Evolutionary conservation across 2,329 filamentous ascomycete species (phyloP).

Genomic region (Ophiobolus disseminans): DNA sequence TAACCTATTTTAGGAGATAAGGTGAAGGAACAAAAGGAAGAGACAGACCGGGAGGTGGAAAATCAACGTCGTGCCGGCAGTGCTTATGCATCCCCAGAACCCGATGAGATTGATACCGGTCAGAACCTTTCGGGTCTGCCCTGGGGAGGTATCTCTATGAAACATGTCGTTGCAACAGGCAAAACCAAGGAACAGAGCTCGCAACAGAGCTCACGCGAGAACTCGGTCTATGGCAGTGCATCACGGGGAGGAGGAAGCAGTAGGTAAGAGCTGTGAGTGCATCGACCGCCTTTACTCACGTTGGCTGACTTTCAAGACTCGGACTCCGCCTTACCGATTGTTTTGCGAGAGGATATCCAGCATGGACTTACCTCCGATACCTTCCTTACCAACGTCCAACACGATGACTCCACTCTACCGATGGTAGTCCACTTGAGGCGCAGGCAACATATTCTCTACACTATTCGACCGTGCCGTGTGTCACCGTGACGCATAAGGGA

Average conservation of each 20-base stretch:
- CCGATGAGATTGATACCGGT: slow-evolving; percentile 61
- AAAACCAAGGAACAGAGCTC: slow-evolving; percentile 55
- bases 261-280: slow-evolving; percentile 48
- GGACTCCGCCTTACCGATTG: slow-evolving; percentile 50
- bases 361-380: slow-evolving; percentile 31
- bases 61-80: slow-evolving; percentile 70
- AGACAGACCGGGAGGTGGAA: slow-evolving; percentile 66
- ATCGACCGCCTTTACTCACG: slow-evolving; percentile 19
- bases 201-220: slow-evolving; percentile 49
- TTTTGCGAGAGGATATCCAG: slow-evolving; percentile 48
- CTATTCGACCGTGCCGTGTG: slow-evolving; percentile 1
- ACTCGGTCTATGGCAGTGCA: slow-evolving; percentile 47
- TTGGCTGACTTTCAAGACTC: slow-evolving; percentile 41
- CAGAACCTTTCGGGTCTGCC: slow-evolving; percentile 70
- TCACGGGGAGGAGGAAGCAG: slow-evolving; percentile 50
- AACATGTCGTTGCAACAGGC: slow-evolving; percentile 56
- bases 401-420: too few relatives aligned
- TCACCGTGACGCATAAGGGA: neutral
- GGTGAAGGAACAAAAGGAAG: slow-evolving; percentile 71
- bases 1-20: slow-evolving; percentile 66
- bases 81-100: slow-evolving; percentile 68
- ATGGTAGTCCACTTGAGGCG: neutral
- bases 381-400: slow-evolving; percentile 31
- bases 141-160: slow-evolving; percentile 74
- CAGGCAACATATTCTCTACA: neutral